Evolutionary conservation across 345 rosid genomes (phyloP).

Genomic region (Ricinus communis): DNA sequence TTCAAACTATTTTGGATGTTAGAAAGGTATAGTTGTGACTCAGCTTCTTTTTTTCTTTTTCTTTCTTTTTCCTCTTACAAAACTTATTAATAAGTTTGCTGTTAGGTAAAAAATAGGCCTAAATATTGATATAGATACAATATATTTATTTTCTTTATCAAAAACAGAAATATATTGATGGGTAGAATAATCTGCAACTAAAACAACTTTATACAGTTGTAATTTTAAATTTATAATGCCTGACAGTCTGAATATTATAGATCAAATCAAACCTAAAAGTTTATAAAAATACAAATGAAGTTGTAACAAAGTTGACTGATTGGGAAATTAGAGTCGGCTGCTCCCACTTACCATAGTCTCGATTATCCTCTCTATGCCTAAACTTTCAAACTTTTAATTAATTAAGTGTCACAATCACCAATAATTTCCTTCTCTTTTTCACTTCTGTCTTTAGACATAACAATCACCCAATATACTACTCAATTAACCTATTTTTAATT

Average conservation of each 20-base stretch:
- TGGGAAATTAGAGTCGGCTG: neutral
- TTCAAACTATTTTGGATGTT: too few relatives aligned
- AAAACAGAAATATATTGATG: too few relatives aligned
- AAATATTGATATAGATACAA: too few relatives aligned
- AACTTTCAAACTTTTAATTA: slow-evolving; percentile 4
- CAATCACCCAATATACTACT: neutral
- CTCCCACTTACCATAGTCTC: slow-evolving; percentile 5
- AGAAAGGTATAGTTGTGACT: neutral
- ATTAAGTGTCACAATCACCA: neutral
- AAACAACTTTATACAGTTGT: too few relatives aligned
- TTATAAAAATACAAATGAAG: neutral
- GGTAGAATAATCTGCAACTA: too few relatives aligned
- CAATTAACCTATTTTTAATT: neutral
- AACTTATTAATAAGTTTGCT: too few relatives aligned
- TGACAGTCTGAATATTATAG: neutral
- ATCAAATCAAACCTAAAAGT: neutral
- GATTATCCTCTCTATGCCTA: neutral
- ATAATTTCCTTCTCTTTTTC: neutral
- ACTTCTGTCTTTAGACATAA: too few relatives aligned
- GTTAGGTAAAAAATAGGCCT: too few relatives aligned
- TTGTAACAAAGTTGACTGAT: neutral
- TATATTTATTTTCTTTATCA: too few relatives aligned
- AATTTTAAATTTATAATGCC: neutral
- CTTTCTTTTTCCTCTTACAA: neutral
- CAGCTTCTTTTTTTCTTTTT: neutral